phyloP scores from a whole-genome alignment of 257 asterid species.

The Ballota nigra region DNA sequence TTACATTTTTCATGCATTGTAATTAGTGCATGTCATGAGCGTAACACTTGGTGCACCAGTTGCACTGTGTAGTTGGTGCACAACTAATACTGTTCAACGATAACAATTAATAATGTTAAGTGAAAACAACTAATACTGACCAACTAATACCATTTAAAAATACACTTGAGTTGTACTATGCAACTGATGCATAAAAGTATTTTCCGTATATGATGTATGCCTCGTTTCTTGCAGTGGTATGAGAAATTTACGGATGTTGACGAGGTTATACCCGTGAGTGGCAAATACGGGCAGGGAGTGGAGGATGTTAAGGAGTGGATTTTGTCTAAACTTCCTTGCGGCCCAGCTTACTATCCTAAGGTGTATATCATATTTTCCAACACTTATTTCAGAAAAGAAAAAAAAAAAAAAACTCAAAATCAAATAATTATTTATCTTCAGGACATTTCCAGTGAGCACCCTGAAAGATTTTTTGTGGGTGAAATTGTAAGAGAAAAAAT shows the following conservation, averaged over 20 bases:
- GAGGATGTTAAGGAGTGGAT: conserved; percentile 97
- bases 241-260: conserved; percentile 87
- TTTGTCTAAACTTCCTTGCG: conserved; percentile 81
- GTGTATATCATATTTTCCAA: conserved; percentile 31
- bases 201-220: background rate
- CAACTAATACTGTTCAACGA: too few species aligned
- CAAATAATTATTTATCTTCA: conserved; percentile 29
- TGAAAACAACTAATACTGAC: too few species aligned
- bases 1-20: background rate
- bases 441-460: conserved; percentile 98
- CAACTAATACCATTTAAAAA: too few species aligned
- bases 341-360: conserved; percentile 94
- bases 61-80: too few species aligned
- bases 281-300: conserved; percentile 93
- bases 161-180: too few species aligned
- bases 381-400: background rate
- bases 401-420: too few species aligned
- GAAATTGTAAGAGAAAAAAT: conserved; percentile 95
- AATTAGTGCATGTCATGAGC: background rate
- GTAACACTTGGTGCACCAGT: background rate
- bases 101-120: too few species aligned
- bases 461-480: conserved; percentile 90
- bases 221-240: conserved; percentile 66
- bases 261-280: conserved; percentile 99
- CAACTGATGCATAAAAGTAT: too few species aligned